Percentiles rank a stretch among this genome's conserved stretches.
These are phyloP conservation scores for Barnettozyma hawaiiensis DNA, from an alignment of 1,139 yeast species.

Conservation along the genomic window DNA sequence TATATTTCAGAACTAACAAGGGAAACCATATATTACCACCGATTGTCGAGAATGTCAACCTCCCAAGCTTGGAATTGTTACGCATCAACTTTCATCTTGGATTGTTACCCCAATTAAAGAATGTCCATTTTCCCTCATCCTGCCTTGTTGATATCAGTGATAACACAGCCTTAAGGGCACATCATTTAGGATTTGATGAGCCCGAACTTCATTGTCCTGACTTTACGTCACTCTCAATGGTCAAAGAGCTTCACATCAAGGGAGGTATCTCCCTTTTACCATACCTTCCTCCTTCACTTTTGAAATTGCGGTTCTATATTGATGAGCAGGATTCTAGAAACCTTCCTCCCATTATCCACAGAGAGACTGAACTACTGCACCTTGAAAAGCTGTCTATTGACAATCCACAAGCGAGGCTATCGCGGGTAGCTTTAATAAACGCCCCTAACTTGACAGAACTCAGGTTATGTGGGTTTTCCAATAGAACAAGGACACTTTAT, in stretches of 20 bases:
- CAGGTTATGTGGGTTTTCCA: background rate
- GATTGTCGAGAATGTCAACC: background rate
- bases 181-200: background rate
- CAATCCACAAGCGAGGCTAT: background rate
- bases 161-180: background rate
- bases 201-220: background rate
- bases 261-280: background rate
- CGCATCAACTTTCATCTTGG: background rate
- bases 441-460: slow-evolving; percentile 1
- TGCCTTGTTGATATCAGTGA: background rate
- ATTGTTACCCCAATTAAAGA: background rate
- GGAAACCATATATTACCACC: background rate
- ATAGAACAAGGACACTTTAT: slow-evolving; percentile 1
- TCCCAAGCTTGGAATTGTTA: background rate
- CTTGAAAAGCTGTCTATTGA: background rate
- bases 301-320: background rate
- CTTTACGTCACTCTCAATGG: background rate
- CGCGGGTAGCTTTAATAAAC: background rate
- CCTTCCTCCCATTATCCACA: background rate
- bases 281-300: background rate
- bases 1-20: background rate
- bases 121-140: background rate
- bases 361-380: background rate
- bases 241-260: background rate
- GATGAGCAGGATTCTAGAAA: background rate